Conservation (phyloP, 169 alveolate species). For the Plasmodium reichenowi region DNA sequence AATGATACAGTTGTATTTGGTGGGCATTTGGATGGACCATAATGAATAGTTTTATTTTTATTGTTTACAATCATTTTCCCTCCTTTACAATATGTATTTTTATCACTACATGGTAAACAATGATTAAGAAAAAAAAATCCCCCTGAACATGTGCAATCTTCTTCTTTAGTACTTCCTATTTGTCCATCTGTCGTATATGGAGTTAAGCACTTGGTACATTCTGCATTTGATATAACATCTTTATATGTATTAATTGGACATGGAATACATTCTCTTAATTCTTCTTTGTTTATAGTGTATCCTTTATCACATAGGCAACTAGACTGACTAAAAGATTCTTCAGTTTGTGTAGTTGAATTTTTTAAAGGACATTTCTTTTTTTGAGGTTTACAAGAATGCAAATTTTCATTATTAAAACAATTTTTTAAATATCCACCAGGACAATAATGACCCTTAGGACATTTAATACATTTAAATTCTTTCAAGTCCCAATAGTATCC, state of each 20-base stretch:
- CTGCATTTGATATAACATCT: slow-evolving; percentile 81
- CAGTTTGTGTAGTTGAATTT: slow-evolving; percentile 76
- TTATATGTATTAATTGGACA: slow-evolving; percentile 82
- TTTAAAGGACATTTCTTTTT: slow-evolving; percentile 76
- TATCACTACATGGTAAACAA: slow-evolving; percentile 84
- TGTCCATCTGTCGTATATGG: slow-evolving; percentile 79
- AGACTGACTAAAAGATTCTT: slow-evolving; percentile 44
- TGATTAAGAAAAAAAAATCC: slow-evolving; percentile 80
- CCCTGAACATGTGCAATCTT: slow-evolving; percentile 82
- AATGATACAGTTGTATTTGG: slow-evolving; percentile 85
- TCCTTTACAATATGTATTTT: slow-evolving; percentile 87
- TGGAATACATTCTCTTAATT: slow-evolving; percentile 59
- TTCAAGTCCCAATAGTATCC: slow-evolving; percentile 60
- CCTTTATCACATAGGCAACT: slow-evolving; percentile 82
- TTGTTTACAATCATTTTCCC: slow-evolving; percentile 81
- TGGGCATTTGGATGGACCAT: slow-evolving; percentile 87
- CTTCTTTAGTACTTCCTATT: slow-evolving; percentile 76
- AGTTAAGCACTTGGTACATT: slow-evolving; percentile 79
- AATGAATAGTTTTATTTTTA: slow-evolving; percentile 67
- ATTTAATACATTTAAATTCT: slow-evolving; percentile 67
- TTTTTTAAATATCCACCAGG: slow-evolving; percentile 79
- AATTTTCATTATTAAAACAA: slow-evolving; percentile 34
- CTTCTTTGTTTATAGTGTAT: slow-evolving; percentile 51
- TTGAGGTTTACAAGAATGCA: slow-evolving; percentile 61
- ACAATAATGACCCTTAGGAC: slow-evolving; percentile 82